phyloP scores from a whole-genome alignment of 139 green algal species.

The Dunaliella primolecta region DNA sequence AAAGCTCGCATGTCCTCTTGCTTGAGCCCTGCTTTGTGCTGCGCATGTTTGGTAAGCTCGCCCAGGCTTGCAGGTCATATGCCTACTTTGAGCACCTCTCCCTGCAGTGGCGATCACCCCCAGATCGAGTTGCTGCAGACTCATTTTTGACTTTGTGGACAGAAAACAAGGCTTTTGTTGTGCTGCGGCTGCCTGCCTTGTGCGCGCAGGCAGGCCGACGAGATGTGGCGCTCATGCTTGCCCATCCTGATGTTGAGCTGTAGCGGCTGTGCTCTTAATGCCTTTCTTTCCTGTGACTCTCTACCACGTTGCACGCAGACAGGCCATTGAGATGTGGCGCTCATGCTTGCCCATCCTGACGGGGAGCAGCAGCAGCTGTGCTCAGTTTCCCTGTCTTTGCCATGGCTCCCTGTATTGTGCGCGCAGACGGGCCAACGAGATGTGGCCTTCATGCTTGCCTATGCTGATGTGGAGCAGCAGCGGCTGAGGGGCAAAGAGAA shows the following conservation, averaged over 20 bases:
- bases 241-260: not conserved
- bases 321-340: not conserved
- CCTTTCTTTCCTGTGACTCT: not conserved
- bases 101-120: too few relatives aligned
- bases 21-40: too few relatives aligned
- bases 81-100: too few relatives aligned
- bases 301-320: not conserved
- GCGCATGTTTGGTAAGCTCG: too few relatives aligned
- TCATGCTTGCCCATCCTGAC: not conserved
- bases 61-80: too few relatives aligned
- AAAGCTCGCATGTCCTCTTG: too few relatives aligned
- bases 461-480: not conserved
- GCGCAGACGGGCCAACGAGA: not conserved
- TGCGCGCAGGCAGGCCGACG: not conserved
- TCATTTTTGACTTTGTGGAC: too few relatives aligned
- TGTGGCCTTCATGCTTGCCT: not conserved
- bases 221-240: not conserved
- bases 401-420: not conserved
- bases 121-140: too few relatives aligned
- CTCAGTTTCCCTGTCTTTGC: not conserved
- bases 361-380: not conserved
- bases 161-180: too few relatives aligned
- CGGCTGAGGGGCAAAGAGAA: not conserved
- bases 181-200: too few relatives aligned
- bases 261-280: not conserved